These are phyloP conservation scores for Rhinocladiella mackenziei DNA, from an alignment of 2,329 filamentous ascomycete genomes.

Conservation along the genomic window DNA sequence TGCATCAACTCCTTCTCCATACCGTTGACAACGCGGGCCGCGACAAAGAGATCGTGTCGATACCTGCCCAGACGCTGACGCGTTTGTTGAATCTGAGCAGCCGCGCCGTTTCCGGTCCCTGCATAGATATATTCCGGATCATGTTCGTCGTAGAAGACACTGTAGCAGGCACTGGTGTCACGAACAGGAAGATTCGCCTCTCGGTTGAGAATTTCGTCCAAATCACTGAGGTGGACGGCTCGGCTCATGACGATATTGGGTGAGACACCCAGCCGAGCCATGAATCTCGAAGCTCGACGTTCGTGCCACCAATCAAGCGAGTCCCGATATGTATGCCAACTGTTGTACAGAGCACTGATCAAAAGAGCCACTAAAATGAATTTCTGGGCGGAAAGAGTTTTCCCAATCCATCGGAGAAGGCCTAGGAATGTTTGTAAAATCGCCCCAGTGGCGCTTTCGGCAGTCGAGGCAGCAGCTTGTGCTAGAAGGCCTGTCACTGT, in stretches of 20 bases:
- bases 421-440: conserved; percentile 74
- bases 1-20: conserved; percentile 81
- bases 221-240: conserved; percentile 75
- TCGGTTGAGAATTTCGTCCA: conserved; percentile 55
- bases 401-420: conserved; percentile 61
- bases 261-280: conserved; percentile 73
- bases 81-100: conserved; percentile 63
- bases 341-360: conserved; percentile 67
- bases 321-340: conserved; percentile 69
- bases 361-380: conserved; percentile 67
- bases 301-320: conserved; percentile 80
- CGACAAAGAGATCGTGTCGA: conserved; percentile 84
- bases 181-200: conserved; percentile 26
- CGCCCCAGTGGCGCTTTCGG: conserved; percentile 69
- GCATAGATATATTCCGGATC: conserved; percentile 34
- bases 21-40: conserved; percentile 82
- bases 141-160: conserved; percentile 43
- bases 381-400: conserved; percentile 66
- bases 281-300: conserved; percentile 72
- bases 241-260: conserved; percentile 79
- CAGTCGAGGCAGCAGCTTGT: conserved; percentile 68
- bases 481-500: conserved; percentile 65
- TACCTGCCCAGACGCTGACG: conserved; percentile 78
- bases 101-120: conserved; percentile 24
- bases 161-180: conserved; percentile 39